Percentiles rank a stretch among this genome's conserved stretches.
Conservation (phyloP, 306 rosid species). For the Calophaca sinica region DNA sequence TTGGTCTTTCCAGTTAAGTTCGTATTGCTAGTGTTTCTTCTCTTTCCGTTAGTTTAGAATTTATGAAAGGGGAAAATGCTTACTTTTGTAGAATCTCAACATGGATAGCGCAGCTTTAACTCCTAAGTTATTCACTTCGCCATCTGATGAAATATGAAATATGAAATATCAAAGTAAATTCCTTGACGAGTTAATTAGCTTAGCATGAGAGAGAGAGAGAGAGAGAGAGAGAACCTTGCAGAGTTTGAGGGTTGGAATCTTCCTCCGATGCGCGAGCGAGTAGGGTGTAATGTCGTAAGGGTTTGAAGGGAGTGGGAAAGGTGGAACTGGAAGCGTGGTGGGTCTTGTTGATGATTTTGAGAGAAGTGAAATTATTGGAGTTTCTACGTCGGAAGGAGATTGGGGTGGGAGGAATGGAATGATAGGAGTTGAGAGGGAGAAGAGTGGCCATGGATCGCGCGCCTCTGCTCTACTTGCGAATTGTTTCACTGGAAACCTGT, state of each 20-base stretch:
- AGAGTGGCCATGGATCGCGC: conserved; percentile 49
- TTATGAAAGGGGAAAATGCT: conserved; percentile 12
- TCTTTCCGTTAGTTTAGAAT: background rate
- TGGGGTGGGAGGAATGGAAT: conserved; percentile 6
- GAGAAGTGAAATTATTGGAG: conserved; percentile 37
- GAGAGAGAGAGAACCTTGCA: conserved; percentile 53
- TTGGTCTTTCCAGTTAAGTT: too few species aligned
- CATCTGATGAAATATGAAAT: conserved; percentile 42
- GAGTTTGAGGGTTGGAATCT: conserved; percentile 52
- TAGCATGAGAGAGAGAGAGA: conserved; percentile 9
- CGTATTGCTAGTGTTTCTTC: background rate
- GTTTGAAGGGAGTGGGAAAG: conserved; percentile 29
- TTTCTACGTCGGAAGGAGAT: conserved; percentile 9
- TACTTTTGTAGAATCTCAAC: conserved; percentile 82
- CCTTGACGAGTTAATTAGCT: background rate
- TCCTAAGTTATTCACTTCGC: conserved; percentile 63
- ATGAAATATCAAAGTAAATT: background rate
- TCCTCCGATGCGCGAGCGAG: conserved; percentile 34
- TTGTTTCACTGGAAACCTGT: too few species aligned
- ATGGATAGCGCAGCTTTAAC: conserved; percentile 71
- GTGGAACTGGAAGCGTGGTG: background rate
- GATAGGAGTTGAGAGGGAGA: conserved; percentile 23
- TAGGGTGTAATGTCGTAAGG: conserved; percentile 28
- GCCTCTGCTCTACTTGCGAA: too few species aligned
- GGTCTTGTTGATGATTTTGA: conserved; percentile 7